Evolutionary conservation across 2,329 filamentous ascomycete species (phyloP), one percentile per base, ranked within the genome.

Genomic region (Aspergillus ochraceoroseus): DNA sequence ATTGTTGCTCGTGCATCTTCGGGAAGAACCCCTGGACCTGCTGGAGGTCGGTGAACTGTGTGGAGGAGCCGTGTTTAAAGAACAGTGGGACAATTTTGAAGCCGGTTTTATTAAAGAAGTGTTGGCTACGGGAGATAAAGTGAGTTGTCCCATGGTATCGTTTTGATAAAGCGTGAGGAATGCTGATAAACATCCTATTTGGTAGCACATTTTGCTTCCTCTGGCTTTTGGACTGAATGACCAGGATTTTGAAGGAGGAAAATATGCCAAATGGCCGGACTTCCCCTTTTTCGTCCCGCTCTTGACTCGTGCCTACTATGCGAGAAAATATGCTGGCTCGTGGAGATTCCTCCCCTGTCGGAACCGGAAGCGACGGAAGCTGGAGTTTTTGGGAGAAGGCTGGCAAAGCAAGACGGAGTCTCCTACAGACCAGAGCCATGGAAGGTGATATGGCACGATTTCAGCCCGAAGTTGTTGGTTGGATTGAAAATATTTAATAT

Each of bases 201-300:
- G n/a, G n/a, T n/a, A 33, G 31, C 31, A 33, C 17, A 12, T 33
- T 5, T 11, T 33, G n/a, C 31, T 33, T 13, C 31, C 31, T 7
- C 31, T 33, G n/a, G 31, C 18, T 2, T n/a, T 33, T 5, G 31
- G 31, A 8, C 11, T 13, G n/a, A 33, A 33, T 12, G 31, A 33
- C 18, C 31, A 33, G 11, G n/a, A 23, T 22, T 33, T 33, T 18
- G 31, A 33, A 13, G 31, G 17, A 20, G 31, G 31, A n/a, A n/a
- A 15, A 7, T 18, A 33, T 12, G 7, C 31, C 6, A 1, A 33
- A n/a, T 23, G 31, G 31, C 31, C 31, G 5, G 17, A 15, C 11
- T 33, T 33, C 22, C 31, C 31, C 1, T 33, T 33, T 12, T 33
- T 33, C 18, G 9, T 33, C 15, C 31, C 31, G 4, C 13, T 20